Evolutionary conservation across 768 basidiomycete genomes (phyloP).

Genomic region (Holtermannia corniformis): DNA sequence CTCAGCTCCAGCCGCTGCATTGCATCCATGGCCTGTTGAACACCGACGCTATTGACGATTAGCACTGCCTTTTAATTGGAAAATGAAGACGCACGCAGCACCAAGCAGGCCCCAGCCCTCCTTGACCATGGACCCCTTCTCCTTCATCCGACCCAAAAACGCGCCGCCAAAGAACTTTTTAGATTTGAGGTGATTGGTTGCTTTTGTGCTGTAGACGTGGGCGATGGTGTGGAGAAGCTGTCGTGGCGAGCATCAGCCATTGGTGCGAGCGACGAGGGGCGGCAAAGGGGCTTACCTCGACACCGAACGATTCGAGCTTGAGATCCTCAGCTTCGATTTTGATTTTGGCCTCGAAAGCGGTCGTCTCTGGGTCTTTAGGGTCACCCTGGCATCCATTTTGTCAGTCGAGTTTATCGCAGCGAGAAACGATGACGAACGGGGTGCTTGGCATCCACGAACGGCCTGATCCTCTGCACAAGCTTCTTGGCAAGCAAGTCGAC

Average conservation of each 20-base stretch:
- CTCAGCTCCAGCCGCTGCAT: constrained; percentile 83
- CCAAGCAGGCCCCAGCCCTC: constrained; percentile 96
- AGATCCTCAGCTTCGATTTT: constrained; percentile 81
- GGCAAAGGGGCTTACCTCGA: constrained; percentile 57
- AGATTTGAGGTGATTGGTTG: constrained; percentile 80
- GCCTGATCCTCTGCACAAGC: constrained; percentile 72
- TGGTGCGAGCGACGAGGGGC: background rate
- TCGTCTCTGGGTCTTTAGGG: constrained; percentile 63
- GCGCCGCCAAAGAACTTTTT: constrained; percentile 84
- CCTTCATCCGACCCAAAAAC: constrained; percentile 87
- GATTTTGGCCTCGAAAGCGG: constrained; percentile 65
- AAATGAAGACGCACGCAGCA: constrained; percentile 61
- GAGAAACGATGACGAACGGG: constrained; percentile 42
- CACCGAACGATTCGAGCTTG: constrained; percentile 93
- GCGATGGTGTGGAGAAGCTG: constrained; percentile 85
- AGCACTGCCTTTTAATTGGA: background rate
- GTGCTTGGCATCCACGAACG: constrained; percentile 79
- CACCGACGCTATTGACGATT: constrained; percentile 50
- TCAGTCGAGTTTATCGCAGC: too few species aligned
- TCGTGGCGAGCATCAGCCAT: background rate
- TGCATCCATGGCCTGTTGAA: constrained; percentile 74
- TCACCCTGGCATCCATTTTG: constrained; percentile 43
- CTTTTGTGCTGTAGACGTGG: constrained; percentile 85
- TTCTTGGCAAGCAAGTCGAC: constrained; percentile 65
- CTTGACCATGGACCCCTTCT: constrained; percentile 84